Base-by-base conservation (phyloP, 208 protist genomes). In the Tritrichomonas musculus region DNA sequence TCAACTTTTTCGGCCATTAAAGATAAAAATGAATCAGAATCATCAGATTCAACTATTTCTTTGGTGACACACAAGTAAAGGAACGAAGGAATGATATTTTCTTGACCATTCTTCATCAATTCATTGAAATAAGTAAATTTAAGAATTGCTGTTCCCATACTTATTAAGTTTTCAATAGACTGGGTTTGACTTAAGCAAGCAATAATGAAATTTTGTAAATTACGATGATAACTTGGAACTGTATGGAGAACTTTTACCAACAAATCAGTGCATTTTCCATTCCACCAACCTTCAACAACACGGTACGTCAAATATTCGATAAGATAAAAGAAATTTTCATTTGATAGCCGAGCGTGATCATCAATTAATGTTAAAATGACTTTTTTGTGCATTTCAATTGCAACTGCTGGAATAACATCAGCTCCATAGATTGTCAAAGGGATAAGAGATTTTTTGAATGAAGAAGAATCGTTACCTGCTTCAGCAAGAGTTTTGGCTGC, bases 201-300 rank as follows among this genome's bases (percentile, higher is more conserved):
- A 30, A 88, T n/a, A 39, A 88, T 47, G 27, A 88, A 88, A 14
- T 88, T 44, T 39, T 41, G 17, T 20, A 49, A 8, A 55, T 9
- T 57, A 13, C 57, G 25, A 50, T 53, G 9, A 11, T 41, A 53
- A 22, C 9, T 33, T 44, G 9, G 8, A 20, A 88, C 25, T 4
- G 33, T 22, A 14, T 88, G 53, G 4, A 88, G 27, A 33, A 88
- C 27, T 33, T 22, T 17, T 33, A 39, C 3, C 14, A 88, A 57
- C 1, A 88, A 33, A 3, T 88, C 47, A 39, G 25, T 57, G 9
- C 27, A 44, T 17, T 88, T 44, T 13, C 36, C n/a, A n/a, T 53
- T 27, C 77, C 77, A 88, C 77, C 77, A 88, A 13, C 77, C 77
- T 88, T 88, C 77, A 20, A 88, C 39, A 2, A 88, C 30, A 57